Base-by-base conservation (phyloP, 2,329 filamentous ascomycete species). In the Colletotrichum truncatum region DNA sequence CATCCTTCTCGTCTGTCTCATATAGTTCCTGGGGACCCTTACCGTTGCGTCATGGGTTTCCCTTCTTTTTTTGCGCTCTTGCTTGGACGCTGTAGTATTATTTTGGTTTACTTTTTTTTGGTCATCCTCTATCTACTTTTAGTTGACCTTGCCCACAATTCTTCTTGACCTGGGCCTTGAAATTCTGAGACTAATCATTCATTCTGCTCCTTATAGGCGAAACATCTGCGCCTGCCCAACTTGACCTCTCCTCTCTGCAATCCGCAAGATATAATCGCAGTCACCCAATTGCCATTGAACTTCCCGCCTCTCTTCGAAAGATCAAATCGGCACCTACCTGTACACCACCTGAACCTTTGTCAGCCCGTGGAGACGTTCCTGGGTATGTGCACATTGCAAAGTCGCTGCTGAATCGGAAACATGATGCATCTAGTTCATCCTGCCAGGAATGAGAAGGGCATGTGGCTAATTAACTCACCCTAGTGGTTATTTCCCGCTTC, bases 401-500 rank as follows among this genome's bases (percentile, higher is more conserved):
- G n/a, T n/a, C n/a, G n/a, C n/a, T n/a, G n/a, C n/a, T n/a, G n/a
- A n/a, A n/a, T n/a, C n/a, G n/a, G n/a, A n/a, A n/a, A n/a, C n/a
- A n/a, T n/a, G n/a, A n/a, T n/a, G n/a, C n/a, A n/a, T n/a, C n/a
- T n/a, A n/a, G n/a, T n/a, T n/a, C n/a, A n/a, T n/a, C n/a, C n/a
- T n/a, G n/a, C n/a, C n/a, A n/a, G n/a, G n/a, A n/a, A n/a, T n/a
- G n/a, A n/a, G n/a, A n/a, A n/a, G n/a, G n/a, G n/a, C n/a, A 39
- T 18, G 12, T 45, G 39, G 9, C 59, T 63, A 14, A 61, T 21
- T 36, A 4, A 5, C 6, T 34, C 16, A 16, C 25, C 10, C 34
- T 69, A 89, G 87, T 73, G 87, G 84, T 26, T 89, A 89, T 70
- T 89, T 89, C 69, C 86, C 87, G 16, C 74, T 85, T 30, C 86